Conservation (phyloP, 78 protist genomes). For the Protostelium mycophagum region DNA sequence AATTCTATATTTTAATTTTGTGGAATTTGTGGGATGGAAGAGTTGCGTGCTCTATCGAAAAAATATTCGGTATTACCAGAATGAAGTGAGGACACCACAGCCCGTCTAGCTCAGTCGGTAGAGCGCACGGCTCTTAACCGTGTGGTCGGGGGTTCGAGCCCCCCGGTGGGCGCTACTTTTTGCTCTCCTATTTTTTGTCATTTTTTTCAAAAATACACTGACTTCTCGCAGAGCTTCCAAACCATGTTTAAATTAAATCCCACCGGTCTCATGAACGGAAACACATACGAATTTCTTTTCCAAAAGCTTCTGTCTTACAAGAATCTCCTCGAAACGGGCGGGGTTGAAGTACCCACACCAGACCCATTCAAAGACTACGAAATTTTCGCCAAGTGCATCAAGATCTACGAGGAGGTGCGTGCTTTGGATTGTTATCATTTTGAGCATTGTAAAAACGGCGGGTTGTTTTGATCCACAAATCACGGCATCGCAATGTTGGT, state of each 20-base stretch:
- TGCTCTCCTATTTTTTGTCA: too few relatives aligned
- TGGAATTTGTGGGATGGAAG: not conserved
- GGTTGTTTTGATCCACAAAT: too few relatives aligned
- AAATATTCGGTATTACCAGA: not conserved
- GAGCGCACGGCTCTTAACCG: constrained; percentile 69
- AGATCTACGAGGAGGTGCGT: not conserved
- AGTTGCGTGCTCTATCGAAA: not conserved
- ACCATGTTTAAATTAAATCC: too few relatives aligned
- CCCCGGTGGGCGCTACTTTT: constrained; percentile 20
- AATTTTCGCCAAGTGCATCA: not conserved
- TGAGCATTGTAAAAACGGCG: too few relatives aligned
- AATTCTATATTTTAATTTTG: not conserved
- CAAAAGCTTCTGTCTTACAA: not conserved
- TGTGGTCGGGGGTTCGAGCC: constrained; percentile 75
- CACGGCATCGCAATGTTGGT: too few relatives aligned
- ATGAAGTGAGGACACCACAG: not conserved
- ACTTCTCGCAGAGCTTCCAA: too few relatives aligned
- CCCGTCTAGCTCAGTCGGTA: constrained; percentile 70
- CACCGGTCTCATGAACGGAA: not conserved
- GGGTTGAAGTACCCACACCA: not conserved
- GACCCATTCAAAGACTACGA: not conserved
- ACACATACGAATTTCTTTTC: not conserved
- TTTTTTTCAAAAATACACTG: too few relatives aligned
- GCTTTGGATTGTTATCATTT: too few relatives aligned
- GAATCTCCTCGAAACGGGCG: not conserved